These are phyloP conservation scores for Phylloporus sp. DNA, from an alignment of 768 basidiomycete genomes.

Conservation along the genomic window DNA sequence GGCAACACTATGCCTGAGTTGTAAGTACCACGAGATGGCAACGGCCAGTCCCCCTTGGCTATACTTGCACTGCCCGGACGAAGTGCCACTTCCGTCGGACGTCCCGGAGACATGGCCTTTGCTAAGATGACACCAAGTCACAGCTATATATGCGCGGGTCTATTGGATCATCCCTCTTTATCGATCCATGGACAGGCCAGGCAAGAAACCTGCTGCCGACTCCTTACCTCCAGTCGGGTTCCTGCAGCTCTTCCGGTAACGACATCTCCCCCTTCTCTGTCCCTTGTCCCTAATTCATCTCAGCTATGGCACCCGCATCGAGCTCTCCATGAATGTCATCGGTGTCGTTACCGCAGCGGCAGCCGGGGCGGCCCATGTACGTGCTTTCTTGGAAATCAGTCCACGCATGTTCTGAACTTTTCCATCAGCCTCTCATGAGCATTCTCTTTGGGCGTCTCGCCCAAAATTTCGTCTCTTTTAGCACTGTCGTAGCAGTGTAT, in stretches of 20 bases:
- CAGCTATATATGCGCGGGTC: no score
- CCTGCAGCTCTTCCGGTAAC: conserved; percentile 45
- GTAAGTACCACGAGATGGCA: no score
- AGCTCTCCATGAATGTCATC: conserved; percentile 61
- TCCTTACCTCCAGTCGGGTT: conserved; percentile 35
- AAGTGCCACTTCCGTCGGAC: no score
- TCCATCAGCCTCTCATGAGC: conserved; percentile 63
- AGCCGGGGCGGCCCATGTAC: conserved; percentile 77
- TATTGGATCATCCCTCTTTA: no score
- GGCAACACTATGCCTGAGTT: no score
- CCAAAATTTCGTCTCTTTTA: conserved; percentile 64
- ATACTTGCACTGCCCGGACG: no score
- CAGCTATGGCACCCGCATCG: conserved; percentile 71
- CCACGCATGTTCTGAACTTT: not conserved
- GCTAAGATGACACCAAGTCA: no score
- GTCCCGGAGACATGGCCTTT: no score
- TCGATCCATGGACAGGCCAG: not conserved
- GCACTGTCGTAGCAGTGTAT: conserved; percentile 9
- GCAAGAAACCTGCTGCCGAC: not conserved
- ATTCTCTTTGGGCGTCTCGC: conserved; percentile 83
- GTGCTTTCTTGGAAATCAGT: not conserved
- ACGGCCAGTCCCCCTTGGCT: no score
- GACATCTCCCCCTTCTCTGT: not conserved
- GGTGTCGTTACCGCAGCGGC: conserved; percentile 70
- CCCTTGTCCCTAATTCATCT: conserved; percentile 5